A percentile compares a stretch with the other conserved stretches of the same genome.
phyloP scores from a whole-genome alignment of 2,329 filamentous ascomycete genomes.

The Paecilomyces dactylethromorphus region DNA sequence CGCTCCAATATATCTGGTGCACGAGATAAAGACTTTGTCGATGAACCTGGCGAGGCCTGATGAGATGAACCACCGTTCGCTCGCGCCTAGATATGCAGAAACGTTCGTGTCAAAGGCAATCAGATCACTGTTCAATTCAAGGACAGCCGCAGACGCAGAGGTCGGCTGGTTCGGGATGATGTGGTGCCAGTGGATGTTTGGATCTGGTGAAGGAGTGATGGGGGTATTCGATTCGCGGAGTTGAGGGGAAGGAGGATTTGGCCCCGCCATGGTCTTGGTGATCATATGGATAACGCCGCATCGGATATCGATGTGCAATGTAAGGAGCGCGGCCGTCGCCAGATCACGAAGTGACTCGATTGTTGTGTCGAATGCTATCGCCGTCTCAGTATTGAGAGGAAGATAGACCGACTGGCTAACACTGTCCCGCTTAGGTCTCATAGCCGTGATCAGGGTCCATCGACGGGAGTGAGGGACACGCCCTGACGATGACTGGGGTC shows the following conservation, averaged over 20 bases:
- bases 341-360: slow-evolving; percentile 77
- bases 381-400: slow-evolving; percentile 80
- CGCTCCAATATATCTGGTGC: slow-evolving; percentile 62
- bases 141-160: slow-evolving; percentile 56
- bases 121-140: slow-evolving; percentile 77
- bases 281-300: slow-evolving; percentile 80
- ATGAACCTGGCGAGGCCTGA: slow-evolving; percentile 70
- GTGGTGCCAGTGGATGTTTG: slow-evolving; percentile 60
- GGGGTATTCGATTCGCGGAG: slow-evolving; percentile 25
- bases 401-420: slow-evolving; percentile 64
- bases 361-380: slow-evolving; percentile 80
- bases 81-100: slow-evolving; percentile 61
- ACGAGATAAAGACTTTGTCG: slow-evolving; percentile 70
- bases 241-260: slow-evolving; percentile 40
- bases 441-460: slow-evolving; percentile 74
- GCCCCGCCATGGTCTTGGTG: slow-evolving; percentile 53
- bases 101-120: slow-evolving; percentile 83
- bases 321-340: slow-evolving; percentile 70
- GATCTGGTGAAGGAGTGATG: slow-evolving; percentile 53
- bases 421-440: slow-evolving; percentile 49
- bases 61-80: slow-evolving; percentile 69
- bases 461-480: slow-evolving; percentile 55
- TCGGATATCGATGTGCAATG: slow-evolving; percentile 81
- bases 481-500: slow-evolving; percentile 36
- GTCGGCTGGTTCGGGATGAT: slow-evolving; percentile 36